A percentile compares a stretch with the other conserved stretches of the same genome.
These are phyloP conservation scores for Fusarium heterosporum DNA, from an alignment of 2,329 filamentous ascomycete genomes.

Conservation along the genomic window DNA sequence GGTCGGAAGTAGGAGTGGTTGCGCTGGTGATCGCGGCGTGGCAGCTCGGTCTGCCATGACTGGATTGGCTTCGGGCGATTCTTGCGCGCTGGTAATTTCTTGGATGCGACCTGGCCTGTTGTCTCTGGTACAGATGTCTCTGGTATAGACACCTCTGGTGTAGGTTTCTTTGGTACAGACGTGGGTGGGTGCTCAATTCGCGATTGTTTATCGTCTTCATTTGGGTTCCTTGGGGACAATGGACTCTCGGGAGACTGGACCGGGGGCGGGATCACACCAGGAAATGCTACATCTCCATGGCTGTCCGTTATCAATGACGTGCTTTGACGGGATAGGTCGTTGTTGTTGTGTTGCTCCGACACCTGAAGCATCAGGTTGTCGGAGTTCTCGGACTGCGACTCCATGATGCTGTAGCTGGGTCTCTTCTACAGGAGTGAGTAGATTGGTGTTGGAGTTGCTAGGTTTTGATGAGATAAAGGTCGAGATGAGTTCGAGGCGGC, in stretches of 20 bases:
- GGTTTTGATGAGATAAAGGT: not conserved
- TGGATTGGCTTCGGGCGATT: constrained; percentile 37
- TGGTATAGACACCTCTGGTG: too few species aligned
- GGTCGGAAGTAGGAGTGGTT: constrained; percentile 33
- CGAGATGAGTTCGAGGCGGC: not conserved
- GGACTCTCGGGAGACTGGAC: constrained; percentile 32
- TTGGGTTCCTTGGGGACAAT: constrained; percentile 16
- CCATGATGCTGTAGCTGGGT: constrained; percentile 16
- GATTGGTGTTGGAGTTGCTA: not conserved
- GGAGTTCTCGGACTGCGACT: constrained; percentile 12
- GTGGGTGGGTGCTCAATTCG: constrained; percentile 15
- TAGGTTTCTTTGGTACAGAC: not conserved
- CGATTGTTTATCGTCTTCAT: not conserved
- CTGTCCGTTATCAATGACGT: constrained; percentile 25
- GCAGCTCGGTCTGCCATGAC: constrained; percentile 39
- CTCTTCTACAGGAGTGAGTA: not conserved
- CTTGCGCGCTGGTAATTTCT: constrained; percentile 5
- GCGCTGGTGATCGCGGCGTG: constrained; percentile 15
- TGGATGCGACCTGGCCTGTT: constrained; percentile 1
- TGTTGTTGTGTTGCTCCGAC: constrained; percentile 18
- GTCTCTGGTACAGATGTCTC: not conserved
- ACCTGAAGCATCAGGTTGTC: constrained; percentile 26
- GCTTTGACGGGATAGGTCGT: constrained; percentile 5
- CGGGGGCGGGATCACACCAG: constrained; percentile 24
- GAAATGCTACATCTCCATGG: constrained; percentile 31